Evolutionary conservation across 2,329 filamentous ascomycete species (phyloP), one percentile per base, ranked within the genome.

Genomic region (Pyricularia sp.): DNA sequence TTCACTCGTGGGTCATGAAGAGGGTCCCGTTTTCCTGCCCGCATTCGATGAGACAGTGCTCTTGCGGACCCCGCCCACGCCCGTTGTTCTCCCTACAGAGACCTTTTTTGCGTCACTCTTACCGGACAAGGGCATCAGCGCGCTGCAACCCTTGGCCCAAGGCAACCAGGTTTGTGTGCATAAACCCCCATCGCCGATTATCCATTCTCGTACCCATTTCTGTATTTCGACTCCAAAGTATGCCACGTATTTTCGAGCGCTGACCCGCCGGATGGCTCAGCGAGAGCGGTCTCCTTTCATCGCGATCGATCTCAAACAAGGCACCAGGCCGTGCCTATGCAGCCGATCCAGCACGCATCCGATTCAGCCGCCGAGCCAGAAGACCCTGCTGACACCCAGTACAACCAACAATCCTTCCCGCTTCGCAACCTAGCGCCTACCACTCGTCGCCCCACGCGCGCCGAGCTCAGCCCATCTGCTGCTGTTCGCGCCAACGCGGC

Each of bases 351-450:
- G 28, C 55, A 65, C 33, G 50, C 7, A 61, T 59, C 65, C n/a
- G 55, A 65, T 59, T 55, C 65, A 28, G 50, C 59, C 30, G 69
- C 59, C 66, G 66, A 58, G 50, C 64, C 58, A 75, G 20, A 36
- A 64, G 67, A 70, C 23, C 69, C 69, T 67, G 65, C 63, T 31
- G 30, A 63, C 31, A 55, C 33, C 63, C 69, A 59, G 65, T 3
- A n/a, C 67, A 55, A 36, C 31, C 70, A 69, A 50, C 68, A 70
- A 64, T 66, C 69, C 63, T 70, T 69, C 69, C 70, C 70, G 36
- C 71, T 70, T 66, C 70, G 58, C 68, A 67, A 66, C 58, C 69
- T 73, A 69, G 69, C 58, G 50, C 68, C 68, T 42, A 64, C 36
- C 66, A 33, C 33, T 68, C 25, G 14, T 50, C 64, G 65, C 66